These are phyloP conservation scores for Albatrellus ellisii DNA, from an alignment of 768 basidiomycete genomes.

Conservation along the genomic window DNA sequence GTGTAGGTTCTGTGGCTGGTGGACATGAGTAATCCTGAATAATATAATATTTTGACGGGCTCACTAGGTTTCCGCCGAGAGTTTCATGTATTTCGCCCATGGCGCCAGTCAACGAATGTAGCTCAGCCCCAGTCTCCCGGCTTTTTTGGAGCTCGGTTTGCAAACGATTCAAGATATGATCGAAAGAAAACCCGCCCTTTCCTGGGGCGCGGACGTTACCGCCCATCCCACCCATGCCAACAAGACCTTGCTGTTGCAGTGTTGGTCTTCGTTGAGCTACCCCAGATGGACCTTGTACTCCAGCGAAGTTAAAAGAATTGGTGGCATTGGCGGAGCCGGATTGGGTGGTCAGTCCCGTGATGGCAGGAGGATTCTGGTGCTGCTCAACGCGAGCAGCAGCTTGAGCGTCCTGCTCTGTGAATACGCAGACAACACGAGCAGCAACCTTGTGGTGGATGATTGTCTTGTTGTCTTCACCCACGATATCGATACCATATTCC, in stretches of 20 bases:
- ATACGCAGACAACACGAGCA: slow-evolving; percentile 82
- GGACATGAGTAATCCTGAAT: background rate
- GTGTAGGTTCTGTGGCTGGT: slow-evolving; percentile 45
- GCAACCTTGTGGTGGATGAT: slow-evolving; percentile 99
- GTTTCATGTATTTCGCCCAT: slow-evolving; percentile 93
- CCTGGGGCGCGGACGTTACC: slow-evolving; percentile 59
- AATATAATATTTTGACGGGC: slow-evolving; percentile 18
- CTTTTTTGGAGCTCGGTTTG: slow-evolving; percentile 95
- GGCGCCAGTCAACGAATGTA: slow-evolving; percentile 59
- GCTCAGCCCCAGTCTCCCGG: slow-evolving; percentile 81
- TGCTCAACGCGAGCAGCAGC: slow-evolving; percentile 61
- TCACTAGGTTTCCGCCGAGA: slow-evolving; percentile 67
- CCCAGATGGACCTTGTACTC: slow-evolving; percentile 22
- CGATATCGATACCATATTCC: slow-evolving; percentile 99
- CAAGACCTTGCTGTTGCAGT: slow-evolving; percentile 44
- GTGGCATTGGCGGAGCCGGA: slow-evolving; percentile 24
- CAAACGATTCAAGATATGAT: slow-evolving; percentile 78
- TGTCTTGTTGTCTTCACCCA: slow-evolving; percentile 95
- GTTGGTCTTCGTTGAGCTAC: slow-evolving; percentile 38
- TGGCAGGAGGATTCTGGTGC: slow-evolving; percentile 30
- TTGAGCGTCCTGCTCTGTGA: slow-evolving; percentile 74
- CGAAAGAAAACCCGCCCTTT: slow-evolving; percentile 82
- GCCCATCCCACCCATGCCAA: slow-evolving; percentile 68
- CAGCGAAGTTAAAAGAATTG: slow-evolving; percentile 29
- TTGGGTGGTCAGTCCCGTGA: slow-evolving; percentile 23